Percentiles rank a stretch among this genome's conserved stretches.
Evolutionary conservation across 257 asterid species (phyloP).

Genomic region (Capsicum rhomboideum): DNA sequence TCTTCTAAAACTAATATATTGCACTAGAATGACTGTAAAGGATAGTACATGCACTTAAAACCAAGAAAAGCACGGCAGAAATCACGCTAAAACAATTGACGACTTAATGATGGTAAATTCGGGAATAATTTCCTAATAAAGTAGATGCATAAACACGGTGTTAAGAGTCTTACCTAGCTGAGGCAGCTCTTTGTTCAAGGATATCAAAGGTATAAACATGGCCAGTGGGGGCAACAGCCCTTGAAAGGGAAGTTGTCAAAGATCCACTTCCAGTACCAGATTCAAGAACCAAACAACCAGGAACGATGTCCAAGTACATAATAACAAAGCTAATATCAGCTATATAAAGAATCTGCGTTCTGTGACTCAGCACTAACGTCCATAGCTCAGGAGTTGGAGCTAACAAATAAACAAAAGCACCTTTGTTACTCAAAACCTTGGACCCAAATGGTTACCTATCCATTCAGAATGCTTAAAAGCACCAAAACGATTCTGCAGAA

Average conservation of each 20-base stretch:
- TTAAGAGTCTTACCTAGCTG: slow-evolving; percentile 57
- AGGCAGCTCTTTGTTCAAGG: slow-evolving; percentile 91
- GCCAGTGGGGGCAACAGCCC: slow-evolving; percentile 79
- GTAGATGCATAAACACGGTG: background rate
- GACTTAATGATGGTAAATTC: background rate
- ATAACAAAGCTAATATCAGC: slow-evolving; percentile 91
- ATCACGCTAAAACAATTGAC: background rate
- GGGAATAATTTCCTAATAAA: background rate
- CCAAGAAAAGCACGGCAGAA: background rate
- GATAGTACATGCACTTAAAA: background rate
- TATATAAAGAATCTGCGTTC: slow-evolving; percentile 92
- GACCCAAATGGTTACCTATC: slow-evolving; percentile 91
- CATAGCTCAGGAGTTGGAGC: slow-evolving; percentile 97
- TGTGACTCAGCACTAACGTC: slow-evolving; percentile 92
- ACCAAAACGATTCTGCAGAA: slow-evolving; percentile 84
- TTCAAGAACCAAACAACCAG: slow-evolving; percentile 90
- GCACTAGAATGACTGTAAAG: background rate
- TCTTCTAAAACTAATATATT: background rate
- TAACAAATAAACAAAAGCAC: slow-evolving; percentile 69
- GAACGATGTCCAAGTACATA: slow-evolving; percentile 79
- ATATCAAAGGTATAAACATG: slow-evolving; percentile 90
- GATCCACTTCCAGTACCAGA: slow-evolving; percentile 99
- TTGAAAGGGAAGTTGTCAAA: slow-evolving; percentile 76
- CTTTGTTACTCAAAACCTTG: slow-evolving; percentile 70
- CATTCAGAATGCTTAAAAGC: slow-evolving; percentile 80